phyloP scores from a whole-genome alignment of 2,329 filamentous ascomycete species.

The Macroventuria anomochaeta region DNA sequence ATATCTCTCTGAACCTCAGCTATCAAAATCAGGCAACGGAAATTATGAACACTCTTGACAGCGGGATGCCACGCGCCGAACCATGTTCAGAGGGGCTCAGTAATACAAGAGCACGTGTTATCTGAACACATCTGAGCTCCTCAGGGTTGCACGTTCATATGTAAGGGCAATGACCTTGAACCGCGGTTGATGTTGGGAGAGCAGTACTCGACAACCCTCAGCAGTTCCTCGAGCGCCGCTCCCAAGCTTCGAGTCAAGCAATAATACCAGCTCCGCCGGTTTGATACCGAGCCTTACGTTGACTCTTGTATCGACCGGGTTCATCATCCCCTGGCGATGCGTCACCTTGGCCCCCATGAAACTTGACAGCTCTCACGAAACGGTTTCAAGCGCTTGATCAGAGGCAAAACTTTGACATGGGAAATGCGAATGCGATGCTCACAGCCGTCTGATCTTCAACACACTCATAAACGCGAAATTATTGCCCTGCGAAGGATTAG shows the following conservation, averaged over 20 bases:
- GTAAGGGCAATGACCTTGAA: conserved; percentile 4
- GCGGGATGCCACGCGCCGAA: conserved; percentile 20
- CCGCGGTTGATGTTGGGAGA: neutral
- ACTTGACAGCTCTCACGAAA: neutral
- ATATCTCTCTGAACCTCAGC: neutral
- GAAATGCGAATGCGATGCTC: neutral
- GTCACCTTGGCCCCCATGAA: neutral
- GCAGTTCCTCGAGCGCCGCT: neutral
- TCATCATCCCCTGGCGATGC: neutral
- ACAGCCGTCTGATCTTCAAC: neutral
- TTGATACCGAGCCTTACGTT: conserved; percentile 13
- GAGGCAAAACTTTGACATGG: neutral
- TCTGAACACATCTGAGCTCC: neutral
- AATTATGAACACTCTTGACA: conserved; percentile 16
- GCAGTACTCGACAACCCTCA: neutral
- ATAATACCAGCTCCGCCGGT: conserved; percentile 1
- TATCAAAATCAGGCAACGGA: neutral
- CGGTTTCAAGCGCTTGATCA: neutral
- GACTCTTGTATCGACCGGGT: conserved; percentile 9
- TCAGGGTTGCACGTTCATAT: conserved; percentile 5
- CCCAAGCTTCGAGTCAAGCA: conserved; percentile 7
- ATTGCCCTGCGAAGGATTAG: neutral
- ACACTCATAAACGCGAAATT: neutral
- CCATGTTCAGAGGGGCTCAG: conserved; percentile 1
- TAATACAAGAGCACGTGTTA: conserved; percentile 11